phyloP scores from a whole-genome alignment of 1,284 basidiomycete species.

The Moniliella sp. region DNA sequence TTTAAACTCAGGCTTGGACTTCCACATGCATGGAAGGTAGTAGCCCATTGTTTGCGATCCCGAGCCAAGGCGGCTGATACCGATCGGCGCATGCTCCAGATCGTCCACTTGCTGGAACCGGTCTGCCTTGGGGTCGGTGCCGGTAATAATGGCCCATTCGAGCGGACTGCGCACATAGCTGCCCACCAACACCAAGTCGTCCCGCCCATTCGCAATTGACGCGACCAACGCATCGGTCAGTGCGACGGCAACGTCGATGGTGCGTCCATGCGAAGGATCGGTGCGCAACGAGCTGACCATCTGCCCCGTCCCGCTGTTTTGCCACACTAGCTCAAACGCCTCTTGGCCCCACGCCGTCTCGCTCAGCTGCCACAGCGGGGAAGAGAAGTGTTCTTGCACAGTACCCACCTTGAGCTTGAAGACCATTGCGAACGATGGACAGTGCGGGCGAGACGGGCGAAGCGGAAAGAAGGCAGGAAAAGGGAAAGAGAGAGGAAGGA shows the following conservation, averaged over 20 bases:
- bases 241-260: constrained; percentile 43
- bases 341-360: constrained; percentile 14
- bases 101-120: constrained; percentile 53
- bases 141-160: constrained; percentile 57
- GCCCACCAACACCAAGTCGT: constrained; percentile 70
- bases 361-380: constrained; percentile 17
- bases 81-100: constrained; percentile 58
- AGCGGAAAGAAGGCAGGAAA: too few relatives aligned
- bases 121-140: constrained; percentile 40
- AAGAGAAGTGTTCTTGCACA: constrained; percentile 27
- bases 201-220: constrained; percentile 60
- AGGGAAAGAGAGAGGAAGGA: too few relatives aligned
- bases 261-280: constrained; percentile 9
- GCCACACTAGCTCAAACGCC: constrained; percentile 17
- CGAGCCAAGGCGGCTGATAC: constrained; percentile 61
- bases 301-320: constrained; percentile 26
- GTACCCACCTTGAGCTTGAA: not conserved
- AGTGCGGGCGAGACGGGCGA: too few relatives aligned
- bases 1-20: constrained; percentile 11
- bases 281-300: constrained; percentile 17
- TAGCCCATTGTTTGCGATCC: constrained; percentile 55
- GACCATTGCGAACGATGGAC: too few relatives aligned
- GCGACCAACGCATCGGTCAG: constrained; percentile 81
- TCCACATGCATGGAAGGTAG: constrained; percentile 56
- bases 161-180: constrained; percentile 50